Evolutionary conservation across 305 asterid species (phyloP).

Genomic region (Fraxinus nigra): DNA sequence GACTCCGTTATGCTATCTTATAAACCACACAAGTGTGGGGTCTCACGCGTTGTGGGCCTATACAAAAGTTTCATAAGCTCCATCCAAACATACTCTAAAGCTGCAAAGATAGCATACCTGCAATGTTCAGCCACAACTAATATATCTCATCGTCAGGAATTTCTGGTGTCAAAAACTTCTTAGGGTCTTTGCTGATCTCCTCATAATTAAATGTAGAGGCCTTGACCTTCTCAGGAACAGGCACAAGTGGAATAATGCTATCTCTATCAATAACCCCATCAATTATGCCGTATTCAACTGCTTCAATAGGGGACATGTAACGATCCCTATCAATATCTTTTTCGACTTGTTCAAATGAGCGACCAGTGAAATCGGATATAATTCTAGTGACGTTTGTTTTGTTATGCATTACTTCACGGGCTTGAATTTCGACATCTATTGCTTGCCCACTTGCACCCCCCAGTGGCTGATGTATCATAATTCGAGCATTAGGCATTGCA

Average conservation of each 20-base stretch:
- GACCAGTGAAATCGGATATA: slow-evolving; percentile 63
- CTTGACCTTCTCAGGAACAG: slow-evolving; percentile 66
- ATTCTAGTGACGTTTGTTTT: slow-evolving; percentile 68
- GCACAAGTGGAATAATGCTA: slow-evolving; percentile 68
- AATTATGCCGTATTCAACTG: slow-evolving; percentile 82
- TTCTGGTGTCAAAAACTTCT: slow-evolving; percentile 65
- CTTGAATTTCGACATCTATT: slow-evolving; percentile 85
- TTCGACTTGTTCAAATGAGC: slow-evolving; percentile 81
- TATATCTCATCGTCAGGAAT: slow-evolving; percentile 89
- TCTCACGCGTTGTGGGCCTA: background rate
- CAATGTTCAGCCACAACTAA: slow-evolving; percentile 34
- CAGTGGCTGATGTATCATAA: slow-evolving; percentile 94
- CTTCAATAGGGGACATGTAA: slow-evolving; percentile 96
- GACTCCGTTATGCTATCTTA: background rate
- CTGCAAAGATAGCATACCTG: slow-evolving; percentile 28
- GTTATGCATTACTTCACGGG: slow-evolving; percentile 78
- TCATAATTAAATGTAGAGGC: slow-evolving; percentile 44
- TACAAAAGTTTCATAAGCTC: background rate
- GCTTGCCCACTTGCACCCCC: slow-evolving; percentile 97
- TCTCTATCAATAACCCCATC: slow-evolving; percentile 92
- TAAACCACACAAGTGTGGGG: background rate
- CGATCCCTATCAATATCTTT: slow-evolving; percentile 90
- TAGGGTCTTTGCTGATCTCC: slow-evolving; percentile 65
- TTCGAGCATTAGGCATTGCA: slow-evolving; percentile 93
- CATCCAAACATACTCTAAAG: background rate